A percentile compares a stretch with the other conserved stretches of the same genome.
Conservation (phyloP, 2,329 filamentous ascomycete genomes). For the Albophoma yamanashiensis region DNA sequence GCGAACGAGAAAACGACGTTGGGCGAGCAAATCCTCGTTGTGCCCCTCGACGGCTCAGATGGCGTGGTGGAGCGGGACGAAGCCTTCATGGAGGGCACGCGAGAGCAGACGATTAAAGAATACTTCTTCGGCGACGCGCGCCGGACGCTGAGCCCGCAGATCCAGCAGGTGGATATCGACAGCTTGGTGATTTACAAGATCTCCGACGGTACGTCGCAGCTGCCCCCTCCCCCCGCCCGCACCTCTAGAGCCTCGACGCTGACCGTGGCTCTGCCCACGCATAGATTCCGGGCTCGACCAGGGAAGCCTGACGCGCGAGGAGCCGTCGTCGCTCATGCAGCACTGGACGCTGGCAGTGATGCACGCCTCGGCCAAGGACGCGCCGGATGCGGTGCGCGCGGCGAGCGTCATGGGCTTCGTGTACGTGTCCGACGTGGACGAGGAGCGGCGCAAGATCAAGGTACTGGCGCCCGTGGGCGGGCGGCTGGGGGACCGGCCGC, state of each 20-base stretch:
- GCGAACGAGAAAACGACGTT: constrained; percentile 40
- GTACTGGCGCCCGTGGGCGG: constrained; percentile 78
- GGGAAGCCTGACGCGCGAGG: constrained; percentile 48
- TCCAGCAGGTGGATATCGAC: constrained; percentile 71
- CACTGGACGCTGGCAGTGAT: constrained; percentile 82
- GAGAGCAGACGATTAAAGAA: constrained; percentile 71
- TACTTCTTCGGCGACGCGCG: constrained; percentile 87
- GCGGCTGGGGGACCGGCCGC: constrained; percentile 64
- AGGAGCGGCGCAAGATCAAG: constrained; percentile 68
- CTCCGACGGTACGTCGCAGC: constrained; percentile 39
- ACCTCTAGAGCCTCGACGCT: not conserved
- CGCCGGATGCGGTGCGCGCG: constrained; percentile 62
- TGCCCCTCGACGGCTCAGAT: constrained; percentile 74
- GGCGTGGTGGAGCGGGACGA: constrained; percentile 72
- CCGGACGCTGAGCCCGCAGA: constrained; percentile 74
- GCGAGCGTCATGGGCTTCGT: constrained; percentile 85
- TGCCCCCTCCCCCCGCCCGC: not conserved
- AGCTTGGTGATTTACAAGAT: constrained; percentile 64
- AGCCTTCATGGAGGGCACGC: constrained; percentile 58
- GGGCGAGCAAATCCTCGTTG: constrained; percentile 61
- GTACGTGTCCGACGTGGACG: constrained; percentile 86
- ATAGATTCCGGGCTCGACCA: constrained; percentile 17
- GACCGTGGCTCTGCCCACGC: not conserved
- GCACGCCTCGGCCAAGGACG: constrained; percentile 59
- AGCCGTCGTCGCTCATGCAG: constrained; percentile 57